Base-by-base conservation (phyloP, 768 basidiomycete species). In the Phaffia tasmanica region DNA sequence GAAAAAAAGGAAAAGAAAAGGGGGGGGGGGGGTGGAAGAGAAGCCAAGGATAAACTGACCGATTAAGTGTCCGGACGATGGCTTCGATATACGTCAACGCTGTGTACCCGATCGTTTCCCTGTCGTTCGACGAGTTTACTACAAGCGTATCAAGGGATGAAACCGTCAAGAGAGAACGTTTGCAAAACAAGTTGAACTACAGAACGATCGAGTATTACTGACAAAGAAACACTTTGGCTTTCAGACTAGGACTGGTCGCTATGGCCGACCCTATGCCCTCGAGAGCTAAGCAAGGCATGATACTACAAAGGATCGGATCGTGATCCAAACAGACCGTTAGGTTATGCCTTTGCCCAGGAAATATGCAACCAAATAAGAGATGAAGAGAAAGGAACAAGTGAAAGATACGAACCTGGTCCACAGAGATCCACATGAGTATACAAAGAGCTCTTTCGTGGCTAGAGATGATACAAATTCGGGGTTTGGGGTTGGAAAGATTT, bases 391-490 rank as follows among this genome's bases (percentile, higher is more conserved):
- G 35, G 35, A 5, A 11, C 4, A 11, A 42, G 4, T 42, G 35
- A 35, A 56, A 49, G 42, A 57, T 9, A 62, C 80, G 59, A 62
- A 85, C 89, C 88, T 90, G 18, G 92, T 97, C 89, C 89, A 97
- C 9, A 97, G 78, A 1, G 91, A 94, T 6, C 92, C 92, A 73
- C 91, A 92, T 3, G 89, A 92, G 74, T 94, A 95, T 2, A 97
- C 84, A 32, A 97, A 78, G 2, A 86, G 78, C 70, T 87, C 83
- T 64, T 82, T 82, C 35, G 80, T 77, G 3, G 77, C 76, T 14
- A 94, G 78, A 61, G 82, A 81, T 16, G 82, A 76, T 59, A 97
- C 73, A 73, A 85, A 89, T 53, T 87, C 88, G 1, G 85, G 82
- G 74, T 93, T 94, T 0, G 92, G 90, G 51, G 83, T 80, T 21